Evolutionary conservation across 208 protist species (phyloP), one percentile per base, ranked within the genome.

Genomic region (Porcisia hertigi): DNA sequence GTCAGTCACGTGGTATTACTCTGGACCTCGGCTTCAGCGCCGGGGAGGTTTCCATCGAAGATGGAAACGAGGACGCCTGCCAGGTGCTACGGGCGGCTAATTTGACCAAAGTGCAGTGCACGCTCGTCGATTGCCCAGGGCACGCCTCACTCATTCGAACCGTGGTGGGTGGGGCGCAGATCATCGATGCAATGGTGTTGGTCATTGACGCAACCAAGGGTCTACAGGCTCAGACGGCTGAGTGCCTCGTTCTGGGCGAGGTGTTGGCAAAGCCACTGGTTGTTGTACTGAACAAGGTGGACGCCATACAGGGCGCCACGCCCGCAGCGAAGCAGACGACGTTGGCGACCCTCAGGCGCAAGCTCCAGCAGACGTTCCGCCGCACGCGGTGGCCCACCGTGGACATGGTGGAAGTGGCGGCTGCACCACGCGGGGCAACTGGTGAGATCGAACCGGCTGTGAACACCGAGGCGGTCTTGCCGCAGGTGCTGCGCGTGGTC

Each of bases 41-140:
- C 0, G 91, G 92, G 60, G 69, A 84, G 34, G 52, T 79, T 30
- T 58, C 74, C 11, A 43, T 18, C 14, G 55, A 79, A 58, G 83
- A 77, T 41, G 84, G 83, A 66, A 76, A 53, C 30, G 70, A 39
- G 25, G 76, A 73, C 0, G 60, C 62, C n/a, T 45, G 62, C 9
- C 7, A 41, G 30, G 54, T 84, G 18, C 77, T 88, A 0, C 7
- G 20, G 12, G 30, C 30, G 3, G 80, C 76, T 6, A 73, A 74
- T 0, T 57, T 93, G 64, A 62, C 83, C 5, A 66, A 81, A 20
- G 69, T 96, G 39, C 85, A 93, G 74, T 97, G 94, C 78, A 99
- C 98, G 20, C 86, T 99, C 8, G 99, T 99, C 1, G 99, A 99
- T 79, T 99, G 99, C 83, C 99, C 99, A 23, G 99, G 98, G 6